phyloP scores from a whole-genome alignment of 2,329 filamentous ascomycete genomes.

The Fusarium sp. region DNA sequence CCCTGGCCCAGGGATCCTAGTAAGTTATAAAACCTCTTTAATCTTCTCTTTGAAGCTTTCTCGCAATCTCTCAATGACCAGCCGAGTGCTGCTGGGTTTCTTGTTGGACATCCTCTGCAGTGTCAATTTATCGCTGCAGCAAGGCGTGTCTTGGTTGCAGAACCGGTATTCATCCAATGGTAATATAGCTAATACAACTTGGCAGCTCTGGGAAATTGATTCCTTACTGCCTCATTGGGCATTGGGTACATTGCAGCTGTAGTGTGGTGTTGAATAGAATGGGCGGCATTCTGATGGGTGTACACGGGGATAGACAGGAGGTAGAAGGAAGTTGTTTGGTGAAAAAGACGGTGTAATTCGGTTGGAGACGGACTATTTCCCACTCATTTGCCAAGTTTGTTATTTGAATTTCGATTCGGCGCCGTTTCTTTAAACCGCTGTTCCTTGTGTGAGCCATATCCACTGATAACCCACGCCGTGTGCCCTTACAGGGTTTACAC shows the following conservation, averaged over 20 bases:
- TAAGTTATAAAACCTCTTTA: conserved; percentile 2
- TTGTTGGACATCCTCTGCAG: conserved; percentile 10
- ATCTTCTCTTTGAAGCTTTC: not conserved
- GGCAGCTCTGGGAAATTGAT: conserved; percentile 21
- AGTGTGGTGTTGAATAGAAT: not conserved
- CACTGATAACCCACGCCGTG: conserved; percentile 20
- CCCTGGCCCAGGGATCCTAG: conserved; percentile 25
- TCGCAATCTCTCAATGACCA: not conserved
- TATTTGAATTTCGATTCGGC: conserved; percentile 24
- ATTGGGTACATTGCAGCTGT: not conserved
- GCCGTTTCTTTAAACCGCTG: conserved; percentile 12
- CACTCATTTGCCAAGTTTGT: not conserved
- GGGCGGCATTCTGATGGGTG: not conserved
- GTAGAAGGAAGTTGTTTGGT: not conserved
- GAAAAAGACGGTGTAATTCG: not conserved
- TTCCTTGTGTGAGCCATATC: conserved; percentile 10
- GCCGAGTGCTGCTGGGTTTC: conserved; percentile 3
- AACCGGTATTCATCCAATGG: conserved; percentile 12
- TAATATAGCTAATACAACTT: conserved; percentile 10
- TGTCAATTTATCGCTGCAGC: conserved; percentile 22
- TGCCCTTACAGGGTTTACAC: conserved; percentile 12
- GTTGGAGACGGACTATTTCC: not conserved
- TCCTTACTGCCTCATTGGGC: not conserved
- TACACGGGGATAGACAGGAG: not conserved
- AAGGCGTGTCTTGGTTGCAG: conserved; percentile 10